Evolutionary conservation across 805 yeast genomes (phyloP), one percentile per base, ranked within the genome.

Genomic region (Kluyveromyces aestuarii): DNA sequence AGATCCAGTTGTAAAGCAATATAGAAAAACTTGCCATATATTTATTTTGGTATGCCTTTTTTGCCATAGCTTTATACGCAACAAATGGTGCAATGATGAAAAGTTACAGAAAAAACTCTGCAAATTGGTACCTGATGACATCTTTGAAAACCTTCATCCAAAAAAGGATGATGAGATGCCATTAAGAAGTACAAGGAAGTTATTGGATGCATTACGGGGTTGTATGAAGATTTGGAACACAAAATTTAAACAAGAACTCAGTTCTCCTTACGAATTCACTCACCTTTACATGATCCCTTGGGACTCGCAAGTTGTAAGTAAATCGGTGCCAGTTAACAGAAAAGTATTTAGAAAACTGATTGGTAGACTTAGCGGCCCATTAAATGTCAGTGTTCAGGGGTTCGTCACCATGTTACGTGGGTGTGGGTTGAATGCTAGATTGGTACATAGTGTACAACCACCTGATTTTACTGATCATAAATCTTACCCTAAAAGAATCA

Each of bases 351-450:
- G 62, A 7, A 64, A 64, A 18, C 59, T 70, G 16, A 61, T 86
- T 0, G 48, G 61, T 2, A 60, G 68, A 14, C 76, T 77, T 25
- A 63, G 73, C 16, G 99, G 98, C 0, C 79, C 87, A 2, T 64
- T 85, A 35, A 97, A 91, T 60, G 49, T 87, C 7, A 84, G 84
- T 0, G 89, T 93, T 0, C 96, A 87, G 59, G 97, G 96, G 0
- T 90, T 87, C 68, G 87, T 88, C 14, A 79, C 86, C 0, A 57
- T 91, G 1, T 62, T 88, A 41, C 68, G 98, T 53, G 73, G 93
- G 1, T 65, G 85, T 11, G 85, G 84, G 1, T 68, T 93, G 11
- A 75, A 80, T 40, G 81, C 91, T 0, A 71, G 99, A 41, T 66
- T 93, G 27, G 81, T 89, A 0, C 82, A 83, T 56, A 90, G 96